Conservation (phyloP, 1,139 yeast genomes). For the Sugiyamaella japonica region DNA sequence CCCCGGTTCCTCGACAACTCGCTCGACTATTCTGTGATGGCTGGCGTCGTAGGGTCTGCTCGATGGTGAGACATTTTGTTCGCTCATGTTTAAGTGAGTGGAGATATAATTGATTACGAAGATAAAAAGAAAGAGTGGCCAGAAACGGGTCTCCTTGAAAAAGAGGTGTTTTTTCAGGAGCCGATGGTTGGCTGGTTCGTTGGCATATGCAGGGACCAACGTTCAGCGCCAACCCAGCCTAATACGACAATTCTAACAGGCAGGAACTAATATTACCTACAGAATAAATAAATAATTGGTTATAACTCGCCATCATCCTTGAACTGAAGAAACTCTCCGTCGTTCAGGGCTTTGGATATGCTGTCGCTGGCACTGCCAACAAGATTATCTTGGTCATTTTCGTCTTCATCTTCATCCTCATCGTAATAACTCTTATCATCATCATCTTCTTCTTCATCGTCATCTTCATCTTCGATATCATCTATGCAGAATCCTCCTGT, state of each 20-base stretch:
- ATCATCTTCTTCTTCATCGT: constrained; percentile 13
- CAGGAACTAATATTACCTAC: background rate
- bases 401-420: constrained; percentile 17
- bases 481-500: constrained; percentile 8
- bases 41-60: too few relatives aligned
- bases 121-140: too few relatives aligned
- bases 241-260: background rate
- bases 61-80: too few relatives aligned
- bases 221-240: too few relatives aligned
- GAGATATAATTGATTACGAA: too few relatives aligned
- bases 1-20: too few relatives aligned
- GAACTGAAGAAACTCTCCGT: constrained; percentile 4
- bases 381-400: background rate
- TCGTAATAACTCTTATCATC: background rate
- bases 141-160: too few relatives aligned
- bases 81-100: too few relatives aligned
- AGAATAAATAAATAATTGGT: background rate
- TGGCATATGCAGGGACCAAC: too few relatives aligned
- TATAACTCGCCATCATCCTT: constrained; percentile 3
- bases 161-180: too few relatives aligned
- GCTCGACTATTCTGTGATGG: too few relatives aligned
- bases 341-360: background rate
- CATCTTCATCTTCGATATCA: constrained; percentile 15
- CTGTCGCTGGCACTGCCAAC: background rate
- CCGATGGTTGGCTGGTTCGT: too few relatives aligned